These are phyloP conservation scores for Kodamaea kakaduensis DNA, from an alignment of 805 yeast species.

Conservation along the genomic window DNA sequence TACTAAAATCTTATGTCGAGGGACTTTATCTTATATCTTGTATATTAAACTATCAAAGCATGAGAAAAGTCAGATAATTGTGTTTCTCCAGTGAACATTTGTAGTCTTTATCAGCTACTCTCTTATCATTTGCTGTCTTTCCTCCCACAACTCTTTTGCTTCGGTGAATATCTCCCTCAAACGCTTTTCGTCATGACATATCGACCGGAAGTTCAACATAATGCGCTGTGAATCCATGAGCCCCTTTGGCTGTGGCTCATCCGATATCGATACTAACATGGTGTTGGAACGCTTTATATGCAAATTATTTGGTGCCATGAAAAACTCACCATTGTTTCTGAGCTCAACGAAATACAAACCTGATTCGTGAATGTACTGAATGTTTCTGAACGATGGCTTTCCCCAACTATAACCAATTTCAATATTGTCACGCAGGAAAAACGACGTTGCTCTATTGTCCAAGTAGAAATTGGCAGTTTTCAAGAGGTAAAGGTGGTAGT, in stretches of 20 bases:
- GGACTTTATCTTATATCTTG: too few relatives aligned
- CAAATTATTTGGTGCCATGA: constrained; percentile 82
- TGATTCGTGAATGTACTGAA: constrained; percentile 84
- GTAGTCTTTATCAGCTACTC: too few relatives aligned
- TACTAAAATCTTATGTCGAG: too few relatives aligned
- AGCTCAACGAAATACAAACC: constrained; percentile 91
- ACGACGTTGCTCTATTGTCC: constrained; percentile 73
- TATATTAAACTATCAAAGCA: constrained; percentile 3
- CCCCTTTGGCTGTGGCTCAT: constrained; percentile 18
- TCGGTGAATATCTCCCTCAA: constrained; percentile 53
- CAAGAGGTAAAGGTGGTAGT: constrained; percentile 73
- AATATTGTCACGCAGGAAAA: constrained; percentile 50
- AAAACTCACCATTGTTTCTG: constrained; percentile 70
- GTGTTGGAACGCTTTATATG: constrained; percentile 72
- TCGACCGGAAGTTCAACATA: constrained; percentile 62
- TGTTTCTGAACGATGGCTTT: constrained; percentile 69
- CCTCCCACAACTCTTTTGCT: constrained; percentile 49
- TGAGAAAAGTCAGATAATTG: too few relatives aligned
- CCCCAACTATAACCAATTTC: constrained; percentile 92
- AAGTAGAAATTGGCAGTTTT: constrained; percentile 69
- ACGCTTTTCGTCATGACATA: constrained; percentile 50
- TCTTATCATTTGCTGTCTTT: too few relatives aligned
- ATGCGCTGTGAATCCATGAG: constrained; percentile 65
- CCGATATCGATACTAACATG: constrained; percentile 21
- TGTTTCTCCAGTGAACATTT: too few relatives aligned